Evolutionary conservation across 208 protist genomes (phyloP).

Genomic region (Trichomonas gallinae): DNA sequence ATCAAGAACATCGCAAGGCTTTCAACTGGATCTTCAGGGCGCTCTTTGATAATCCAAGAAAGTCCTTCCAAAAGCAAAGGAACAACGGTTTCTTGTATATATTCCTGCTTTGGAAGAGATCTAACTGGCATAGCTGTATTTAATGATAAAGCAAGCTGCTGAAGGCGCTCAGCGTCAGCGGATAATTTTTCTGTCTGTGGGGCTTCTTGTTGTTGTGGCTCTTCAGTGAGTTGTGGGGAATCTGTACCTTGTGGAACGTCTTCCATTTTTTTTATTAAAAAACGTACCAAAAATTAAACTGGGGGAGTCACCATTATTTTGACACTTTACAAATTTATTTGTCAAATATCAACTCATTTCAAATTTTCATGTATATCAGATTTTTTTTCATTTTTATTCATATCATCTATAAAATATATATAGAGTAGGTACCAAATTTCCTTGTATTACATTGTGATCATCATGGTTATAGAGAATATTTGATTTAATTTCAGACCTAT

Average conservation of each 20-base stretch:
- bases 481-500: too few species aligned
- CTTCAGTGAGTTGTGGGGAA: neutral
- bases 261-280: neutral
- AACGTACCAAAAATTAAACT: too few species aligned
- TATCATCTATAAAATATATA: too few species aligned
- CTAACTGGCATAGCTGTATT: neutral
- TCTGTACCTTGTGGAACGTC: neutral
- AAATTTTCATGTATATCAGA: too few species aligned
- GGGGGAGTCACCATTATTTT: too few species aligned
- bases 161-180: neutral
- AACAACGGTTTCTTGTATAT: neutral
- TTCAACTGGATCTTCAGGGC: slow-evolving; percentile 13
- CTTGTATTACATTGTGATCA: too few species aligned
- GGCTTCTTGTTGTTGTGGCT: neutral
- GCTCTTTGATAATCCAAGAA: neutral
- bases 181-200: neutral
- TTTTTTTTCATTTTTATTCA: too few species aligned
- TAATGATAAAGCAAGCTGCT: neutral
- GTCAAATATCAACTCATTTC: too few species aligned
- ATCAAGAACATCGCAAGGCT: slow-evolving; percentile 14
- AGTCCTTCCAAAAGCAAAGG: neutral
- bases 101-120: slow-evolving; percentile 14
- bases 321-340: too few species aligned
- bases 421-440: too few species aligned
- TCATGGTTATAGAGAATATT: too few species aligned